Conservation (phyloP, 129 eudicot genomes). For the Saposhnikovia divaricata region DNA sequence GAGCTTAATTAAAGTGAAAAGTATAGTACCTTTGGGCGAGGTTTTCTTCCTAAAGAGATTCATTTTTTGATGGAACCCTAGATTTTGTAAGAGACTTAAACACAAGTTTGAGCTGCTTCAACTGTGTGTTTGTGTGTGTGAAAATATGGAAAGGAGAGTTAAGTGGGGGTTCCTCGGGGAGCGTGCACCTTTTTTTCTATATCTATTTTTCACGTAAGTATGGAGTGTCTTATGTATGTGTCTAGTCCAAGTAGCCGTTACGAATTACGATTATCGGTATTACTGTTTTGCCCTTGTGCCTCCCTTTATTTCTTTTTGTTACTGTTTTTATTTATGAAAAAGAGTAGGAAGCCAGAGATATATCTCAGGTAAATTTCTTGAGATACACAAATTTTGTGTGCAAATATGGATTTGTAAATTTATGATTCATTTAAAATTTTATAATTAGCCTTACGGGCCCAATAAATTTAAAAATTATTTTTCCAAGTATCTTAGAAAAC, state of each 20-base stretch:
- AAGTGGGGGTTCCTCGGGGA: slow-evolving; percentile 14
- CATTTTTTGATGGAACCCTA: slow-evolving; percentile 17
- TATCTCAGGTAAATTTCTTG: no score
- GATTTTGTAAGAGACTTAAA: background rate
- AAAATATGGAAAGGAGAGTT: background rate
- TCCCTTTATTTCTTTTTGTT: no score
- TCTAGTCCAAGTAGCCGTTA: slow-evolving; percentile 39
- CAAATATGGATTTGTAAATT: no score
- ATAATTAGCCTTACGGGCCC: no score
- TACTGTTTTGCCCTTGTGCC: slow-evolving; percentile 2
- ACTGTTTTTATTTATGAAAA: no score
- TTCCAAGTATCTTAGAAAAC: no score
- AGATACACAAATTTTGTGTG: no score
- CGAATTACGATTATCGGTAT: slow-evolving; percentile 8
- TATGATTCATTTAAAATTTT: no score
- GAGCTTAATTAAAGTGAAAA: background rate
- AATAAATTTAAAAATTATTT: no score
- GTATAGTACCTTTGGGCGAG: slow-evolving; percentile 62
- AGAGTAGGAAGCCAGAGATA: no score
- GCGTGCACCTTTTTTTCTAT: slow-evolving; percentile 19
- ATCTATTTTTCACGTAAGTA: background rate
- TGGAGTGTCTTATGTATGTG: background rate
- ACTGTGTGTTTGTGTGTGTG: background rate
- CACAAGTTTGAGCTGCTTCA: background rate
- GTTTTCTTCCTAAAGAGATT: slow-evolving; percentile 86